These are phyloP conservation scores for Peterozyma toletana DNA, from an alignment of 805 yeast genomes.

Conservation along the genomic window DNA sequence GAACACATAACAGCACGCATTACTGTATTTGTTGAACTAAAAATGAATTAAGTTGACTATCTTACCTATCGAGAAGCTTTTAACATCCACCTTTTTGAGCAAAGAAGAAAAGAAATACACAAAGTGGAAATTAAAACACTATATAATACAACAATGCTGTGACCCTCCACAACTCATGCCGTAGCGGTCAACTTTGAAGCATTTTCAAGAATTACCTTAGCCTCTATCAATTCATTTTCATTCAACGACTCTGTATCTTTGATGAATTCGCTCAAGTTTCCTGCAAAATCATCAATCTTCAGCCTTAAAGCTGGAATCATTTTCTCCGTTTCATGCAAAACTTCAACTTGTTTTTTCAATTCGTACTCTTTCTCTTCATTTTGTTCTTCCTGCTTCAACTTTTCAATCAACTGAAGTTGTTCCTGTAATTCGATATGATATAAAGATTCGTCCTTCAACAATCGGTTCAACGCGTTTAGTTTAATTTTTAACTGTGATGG, in stretches of 20 bases:
- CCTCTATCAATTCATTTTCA: slow-evolving; percentile 25
- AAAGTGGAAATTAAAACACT: no score
- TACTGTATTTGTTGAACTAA: no score
- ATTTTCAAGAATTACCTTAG: slow-evolving; percentile 15
- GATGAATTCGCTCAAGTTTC: slow-evolving; percentile 31
- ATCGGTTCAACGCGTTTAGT: slow-evolving; percentile 57
- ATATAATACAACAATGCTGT: no score
- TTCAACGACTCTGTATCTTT: slow-evolving; percentile 17
- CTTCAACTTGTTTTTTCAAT: slow-evolving; percentile 45
- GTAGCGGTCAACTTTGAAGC: slow-evolving; percentile 1
- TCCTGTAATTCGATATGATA: slow-evolving; percentile 50
- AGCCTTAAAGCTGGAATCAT: slow-evolving; percentile 41
- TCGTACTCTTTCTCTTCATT: slow-evolving; percentile 54
- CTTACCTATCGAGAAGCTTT: no score
- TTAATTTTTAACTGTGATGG: slow-evolving; percentile 70
- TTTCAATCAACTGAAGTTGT: slow-evolving; percentile 25
- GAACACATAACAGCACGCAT: no score
- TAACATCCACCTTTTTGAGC: no score
- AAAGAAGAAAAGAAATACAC: no score
- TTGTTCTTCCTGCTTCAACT: slow-evolving; percentile 28
- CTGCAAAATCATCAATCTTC: slow-evolving; percentile 31
- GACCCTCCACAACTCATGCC: no score
- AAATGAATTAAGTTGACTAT: no score
- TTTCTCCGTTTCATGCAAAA: slow-evolving; percentile 45
- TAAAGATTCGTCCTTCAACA: slow-evolving; percentile 57